A percentile compares a stretch with the other conserved stretches of the same genome.
These are phyloP conservation scores for Moniliella sp. DNA, from an alignment of 1,284 basidiomycete species.

Conservation along the genomic window DNA sequence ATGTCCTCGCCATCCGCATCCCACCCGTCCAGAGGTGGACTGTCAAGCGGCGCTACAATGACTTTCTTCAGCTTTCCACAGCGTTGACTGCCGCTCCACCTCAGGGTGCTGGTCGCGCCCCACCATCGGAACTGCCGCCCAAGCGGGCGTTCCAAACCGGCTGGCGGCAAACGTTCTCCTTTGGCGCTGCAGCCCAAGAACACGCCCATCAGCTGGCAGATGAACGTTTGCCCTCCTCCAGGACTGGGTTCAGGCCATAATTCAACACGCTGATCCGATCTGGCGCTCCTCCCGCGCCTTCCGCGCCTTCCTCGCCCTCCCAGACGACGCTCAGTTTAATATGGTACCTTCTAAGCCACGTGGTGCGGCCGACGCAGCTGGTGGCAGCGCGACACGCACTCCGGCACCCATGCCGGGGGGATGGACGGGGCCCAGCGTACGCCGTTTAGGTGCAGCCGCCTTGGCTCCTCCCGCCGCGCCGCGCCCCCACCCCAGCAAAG, in stretches of 20 bases:
- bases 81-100: slow-evolving; percentile 50
- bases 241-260: slow-evolving; percentile 61
- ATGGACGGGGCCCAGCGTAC: too few species aligned
- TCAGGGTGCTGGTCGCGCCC: slow-evolving; percentile 33
- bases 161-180: slow-evolving; percentile 19
- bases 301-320: slow-evolving; percentile 63
- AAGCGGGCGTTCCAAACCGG: slow-evolving; percentile 54
- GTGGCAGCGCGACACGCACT: too few species aligned
- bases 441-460: not conserved
- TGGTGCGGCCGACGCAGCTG: not conserved
- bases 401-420: too few species aligned
- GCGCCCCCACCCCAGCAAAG: slow-evolving; percentile 36
- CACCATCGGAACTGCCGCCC: slow-evolving; percentile 55
- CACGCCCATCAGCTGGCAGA: not conserved
- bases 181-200: not conserved
- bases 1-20: slow-evolving; percentile 50
- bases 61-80: slow-evolving; percentile 65
- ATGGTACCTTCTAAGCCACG: slow-evolving; percentile 6
- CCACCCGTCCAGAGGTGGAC: slow-evolving; percentile 63
- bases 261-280: slow-evolving; percentile 53
- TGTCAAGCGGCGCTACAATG: slow-evolving; percentile 76
- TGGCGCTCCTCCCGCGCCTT: slow-evolving; percentile 66
- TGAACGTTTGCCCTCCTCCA: slow-evolving; percentile 42
- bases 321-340: slow-evolving; percentile 35
- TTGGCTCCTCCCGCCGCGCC: not conserved